Base-by-base conservation (phyloP, 1,139 yeast genomes). In the Blastobotrys capitulatus region DNA sequence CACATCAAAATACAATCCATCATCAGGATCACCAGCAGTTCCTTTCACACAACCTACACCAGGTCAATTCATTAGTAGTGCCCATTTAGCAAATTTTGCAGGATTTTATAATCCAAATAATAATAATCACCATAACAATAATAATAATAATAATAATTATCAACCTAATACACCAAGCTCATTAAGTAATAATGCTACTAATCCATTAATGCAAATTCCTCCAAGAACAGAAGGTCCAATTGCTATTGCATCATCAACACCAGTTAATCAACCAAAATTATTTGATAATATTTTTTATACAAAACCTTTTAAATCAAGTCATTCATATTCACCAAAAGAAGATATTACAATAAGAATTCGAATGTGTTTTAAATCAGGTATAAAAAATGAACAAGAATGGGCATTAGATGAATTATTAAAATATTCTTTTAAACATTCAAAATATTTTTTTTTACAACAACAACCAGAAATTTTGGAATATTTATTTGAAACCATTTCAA, bases 331-430 rank as follows among this genome's bases (percentile, higher is more conserved):
- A 3, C 32, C n/a, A 6, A 40, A 50, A 49, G 35, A 40, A 38
- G 38, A 53, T n/a, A 52, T 55, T 42, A 49, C 58, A 29, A 65
- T 70, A 27, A 72, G 95, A 48, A 77, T 86, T 45, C 70, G 73
- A 46, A 76, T 86, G 80, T 78, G 89, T 1, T 76, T 86, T 54
- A 74, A 74, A 56, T 76, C 82, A 5, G 83, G 82, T 1, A 66
- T 85, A 27, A 74, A 70, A 35, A 68, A 73, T 18, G 95, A 86
- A 61, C 71, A 81, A 35, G 77, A 76, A 54, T 84, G 88, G 82
- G 85, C 89, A 1, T 66, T 85, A 44, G 72, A 75, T 38, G 75
- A 83, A 8, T 69, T 84, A 54, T 76, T 86, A 19, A 77, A 78
- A 52, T 68, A 79, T 47, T 80, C 88, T 3, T 73, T 71, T 56